phyloP scores from a whole-genome alignment of 2,329 filamentous ascomycete genomes.

The Macroventuria anomochaeta region DNA sequence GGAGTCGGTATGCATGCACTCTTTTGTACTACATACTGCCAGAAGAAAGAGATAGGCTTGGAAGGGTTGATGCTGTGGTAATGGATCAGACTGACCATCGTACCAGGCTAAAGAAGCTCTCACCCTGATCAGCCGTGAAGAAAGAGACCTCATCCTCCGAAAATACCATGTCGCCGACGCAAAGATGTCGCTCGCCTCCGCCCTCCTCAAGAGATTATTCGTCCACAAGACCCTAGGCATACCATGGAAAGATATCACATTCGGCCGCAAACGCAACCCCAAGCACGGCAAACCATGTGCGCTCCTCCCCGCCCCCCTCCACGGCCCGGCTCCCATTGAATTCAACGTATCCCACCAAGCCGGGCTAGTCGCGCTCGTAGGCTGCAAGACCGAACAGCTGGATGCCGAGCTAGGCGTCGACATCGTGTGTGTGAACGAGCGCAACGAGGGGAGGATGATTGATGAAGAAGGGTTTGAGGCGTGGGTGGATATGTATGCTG shows the following conservation, averaged over 20 bases:
- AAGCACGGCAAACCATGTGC: constrained; percentile 60
- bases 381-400: constrained; percentile 36
- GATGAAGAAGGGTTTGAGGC: constrained; percentile 68
- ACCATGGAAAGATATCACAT: constrained; percentile 65
- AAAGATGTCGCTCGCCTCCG: constrained; percentile 74
- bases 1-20: constrained; percentile 4
- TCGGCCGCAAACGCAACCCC: constrained; percentile 62
- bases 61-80: no score
- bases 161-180: constrained; percentile 75
- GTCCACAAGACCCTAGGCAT: constrained; percentile 65
- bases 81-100: constrained; percentile 12
- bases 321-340: constrained; percentile 55
- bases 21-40: not conserved
- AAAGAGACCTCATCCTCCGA: constrained; percentile 63
- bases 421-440: constrained; percentile 76
- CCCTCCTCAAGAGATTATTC: constrained; percentile 75
- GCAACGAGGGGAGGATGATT: constrained; percentile 65
- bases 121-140: constrained; percentile 54
- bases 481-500: constrained; percentile 75
- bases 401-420: constrained; percentile 70
- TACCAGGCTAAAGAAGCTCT: constrained; percentile 53
- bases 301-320: constrained; percentile 44
- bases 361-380: constrained; percentile 73
- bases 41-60: not conserved
- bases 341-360: constrained; percentile 85